phyloP scores from a whole-genome alignment of 306 rosid species.

The Quercus rubra region DNA sequence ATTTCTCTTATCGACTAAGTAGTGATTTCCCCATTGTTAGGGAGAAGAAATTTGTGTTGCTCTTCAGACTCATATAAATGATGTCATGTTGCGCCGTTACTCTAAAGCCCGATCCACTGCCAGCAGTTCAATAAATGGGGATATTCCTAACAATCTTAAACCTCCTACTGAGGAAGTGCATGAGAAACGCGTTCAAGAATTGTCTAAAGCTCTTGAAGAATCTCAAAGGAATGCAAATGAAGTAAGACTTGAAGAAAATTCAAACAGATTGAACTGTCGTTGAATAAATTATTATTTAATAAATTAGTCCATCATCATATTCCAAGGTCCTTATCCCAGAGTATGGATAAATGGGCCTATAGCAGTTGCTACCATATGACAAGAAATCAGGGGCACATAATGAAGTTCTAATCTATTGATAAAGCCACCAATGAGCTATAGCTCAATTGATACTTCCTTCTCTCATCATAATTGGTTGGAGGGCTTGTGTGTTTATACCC shows the following conservation, averaged over 20 bases:
- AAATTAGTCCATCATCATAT: background rate
- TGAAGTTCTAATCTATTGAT: background rate
- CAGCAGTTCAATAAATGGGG: conserved; percentile 51
- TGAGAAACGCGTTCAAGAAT: conserved; percentile 69
- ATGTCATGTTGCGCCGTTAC: conserved; percentile 87
- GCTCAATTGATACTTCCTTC: no score
- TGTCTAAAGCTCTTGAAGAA: conserved; percentile 75
- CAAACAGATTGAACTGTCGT: background rate
- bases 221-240: conserved; percentile 71
- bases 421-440: background rate
- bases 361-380: background rate
- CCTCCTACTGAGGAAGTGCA: conserved; percentile 46
- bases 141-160: conserved; percentile 51
- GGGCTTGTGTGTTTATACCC: no score
- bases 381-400: background rate
- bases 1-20: background rate
- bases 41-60: conserved; percentile 99
- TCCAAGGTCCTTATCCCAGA: background rate
- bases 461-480: no score
- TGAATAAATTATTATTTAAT: background rate
- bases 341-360: background rate
- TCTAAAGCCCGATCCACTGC: conserved; percentile 69
- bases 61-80: conserved; percentile 93
- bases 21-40: conserved; percentile 36
- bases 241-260: conserved; percentile 45